Evolutionary conservation across 2,329 filamentous ascomycete species (phyloP).

Genomic region (Alternaria panax): DNA sequence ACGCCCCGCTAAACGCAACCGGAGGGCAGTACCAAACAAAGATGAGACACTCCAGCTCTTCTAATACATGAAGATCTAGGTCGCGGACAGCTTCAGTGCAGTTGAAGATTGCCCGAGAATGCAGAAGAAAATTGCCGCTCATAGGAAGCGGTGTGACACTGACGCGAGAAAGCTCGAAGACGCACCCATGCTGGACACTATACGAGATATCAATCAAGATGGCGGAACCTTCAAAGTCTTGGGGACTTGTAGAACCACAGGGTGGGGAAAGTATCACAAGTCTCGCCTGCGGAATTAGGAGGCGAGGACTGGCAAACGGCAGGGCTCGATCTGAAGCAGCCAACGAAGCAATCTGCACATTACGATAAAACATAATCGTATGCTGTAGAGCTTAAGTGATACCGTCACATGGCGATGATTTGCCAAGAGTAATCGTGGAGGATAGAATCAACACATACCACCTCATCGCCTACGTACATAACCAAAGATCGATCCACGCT

Average conservation of each 20-base stretch:
- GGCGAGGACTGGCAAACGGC: neutral
- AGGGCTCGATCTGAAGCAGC: neutral
- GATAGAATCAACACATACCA: too few species aligned
- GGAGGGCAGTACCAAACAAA: too few species aligned
- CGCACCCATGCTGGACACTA: too few species aligned
- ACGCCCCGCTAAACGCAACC: too few species aligned
- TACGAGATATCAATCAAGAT: too few species aligned
- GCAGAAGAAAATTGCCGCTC: neutral
- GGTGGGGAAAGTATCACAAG: neutral
- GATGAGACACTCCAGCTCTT: too few species aligned
- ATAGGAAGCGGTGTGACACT: neutral
- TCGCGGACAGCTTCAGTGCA: neutral
- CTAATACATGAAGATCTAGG: neutral
- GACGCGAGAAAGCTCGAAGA: too few species aligned
- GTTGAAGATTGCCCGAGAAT: neutral
- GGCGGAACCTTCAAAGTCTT: too few species aligned
- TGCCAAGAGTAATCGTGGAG: neutral
- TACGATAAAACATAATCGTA: neutral
- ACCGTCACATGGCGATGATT: neutral
- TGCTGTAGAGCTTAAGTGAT: neutral
- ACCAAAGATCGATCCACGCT: too few species aligned
- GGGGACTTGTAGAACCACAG: too few species aligned
- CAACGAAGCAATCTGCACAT: neutral
- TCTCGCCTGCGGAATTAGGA: neutral
- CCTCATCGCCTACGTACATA: too few species aligned